Base-by-base conservation (phyloP, 2,329 filamentous ascomycete genomes). In the Aspergillus uvarum region DNA sequence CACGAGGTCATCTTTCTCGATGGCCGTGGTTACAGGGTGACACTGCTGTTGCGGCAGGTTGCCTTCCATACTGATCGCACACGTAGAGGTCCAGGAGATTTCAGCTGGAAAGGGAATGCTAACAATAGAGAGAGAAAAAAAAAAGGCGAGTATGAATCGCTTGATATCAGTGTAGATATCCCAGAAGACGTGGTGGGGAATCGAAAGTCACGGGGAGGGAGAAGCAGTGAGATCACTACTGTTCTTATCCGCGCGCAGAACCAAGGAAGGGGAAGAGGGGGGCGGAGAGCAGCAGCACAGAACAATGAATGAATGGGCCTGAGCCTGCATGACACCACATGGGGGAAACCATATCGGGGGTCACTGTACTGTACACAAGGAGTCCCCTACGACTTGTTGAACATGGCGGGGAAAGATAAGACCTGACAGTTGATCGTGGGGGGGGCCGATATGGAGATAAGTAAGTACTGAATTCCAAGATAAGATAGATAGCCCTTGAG, bases 1-100 rank as follows among this genome's bases (percentile, higher is more conserved):
- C 42, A 74, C 69, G 21, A 80, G 67, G 48, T 78, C 77, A 66
- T 80, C 78, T 62, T 79, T 74, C 31, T 77, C 74, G 16, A 80
- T 74, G 1, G 72, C 78, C 7, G 68, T 72, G 44, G 68, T 69
- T 14, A 67, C 60, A 11, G 70, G 66, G 44, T 62, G 63, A 29
- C 62, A 67, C 26, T 64, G 58, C 49, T 69, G 66, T 29, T 60
- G 52, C 47, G 65, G 50, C 42, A 67, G 35, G 35, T 63, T 66
- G 35, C 62, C 62, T 55, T 64, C 63, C 60, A 65, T 68, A 32
- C 51, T 53, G 32, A n/a, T 21, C 12, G 19, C 19, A 48, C n/a
- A 24, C 47, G 47, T 29, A 19, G 22, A 32, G 21, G 19, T 14
- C 11, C 12, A n/a, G 47, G 8, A 42, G n/a, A 38, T 50, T 14